Evolutionary conservation across 2,329 filamentous ascomycete species (phyloP), one percentile per base, ranked within the genome.

Genomic region (Neurospora sp.): DNA sequence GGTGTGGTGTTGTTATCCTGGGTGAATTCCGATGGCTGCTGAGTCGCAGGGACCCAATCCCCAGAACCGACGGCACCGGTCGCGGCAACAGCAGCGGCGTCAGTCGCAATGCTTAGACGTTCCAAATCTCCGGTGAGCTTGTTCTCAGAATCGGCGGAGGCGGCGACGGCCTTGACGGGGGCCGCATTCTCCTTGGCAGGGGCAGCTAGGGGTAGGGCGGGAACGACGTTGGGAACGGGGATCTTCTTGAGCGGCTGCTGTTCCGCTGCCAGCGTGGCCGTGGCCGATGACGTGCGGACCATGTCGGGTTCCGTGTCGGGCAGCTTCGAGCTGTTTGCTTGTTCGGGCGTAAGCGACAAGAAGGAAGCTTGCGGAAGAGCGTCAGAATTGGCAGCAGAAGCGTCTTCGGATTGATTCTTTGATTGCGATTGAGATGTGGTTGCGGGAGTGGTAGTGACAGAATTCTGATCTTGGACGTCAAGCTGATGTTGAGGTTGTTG

Each of bases 131-230:
- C 28, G 66, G 39, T 41, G 41, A 70, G 66, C 8, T 66, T 39
- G 17, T 43, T 43, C n/a, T 67, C 66, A 23, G 19, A 65, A 40
- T 65, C 37, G 43, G 38, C 41, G 5, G 23, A 23, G 52, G 46
- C 8, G n/a, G 46, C 43, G 23, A 37, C 3, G n/a, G 41, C 52
- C 23, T 37, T 66, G 10, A 37, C 52, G 15, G 57, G 17, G 10
- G 69, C 28, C 17, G 66, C 41, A 62, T 73, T 74, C 46, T 73
- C 70, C 19, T 71, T 74, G n/a, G 36, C 66, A 23, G 72, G 39
- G 19, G 70, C 38, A 66, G 70, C 10, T 12, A 67, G 72, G 4
- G 74, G 69, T 28, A 72, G 67, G 66, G 71, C 71, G 12, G 74
- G 70, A 43, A 70, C 43, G 40, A 72, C 69, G n/a, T 70, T 73